These are phyloP conservation scores for Gautieria morchelliformis DNA, from an alignment of 768 basidiomycete species.

Conservation along the genomic window DNA sequence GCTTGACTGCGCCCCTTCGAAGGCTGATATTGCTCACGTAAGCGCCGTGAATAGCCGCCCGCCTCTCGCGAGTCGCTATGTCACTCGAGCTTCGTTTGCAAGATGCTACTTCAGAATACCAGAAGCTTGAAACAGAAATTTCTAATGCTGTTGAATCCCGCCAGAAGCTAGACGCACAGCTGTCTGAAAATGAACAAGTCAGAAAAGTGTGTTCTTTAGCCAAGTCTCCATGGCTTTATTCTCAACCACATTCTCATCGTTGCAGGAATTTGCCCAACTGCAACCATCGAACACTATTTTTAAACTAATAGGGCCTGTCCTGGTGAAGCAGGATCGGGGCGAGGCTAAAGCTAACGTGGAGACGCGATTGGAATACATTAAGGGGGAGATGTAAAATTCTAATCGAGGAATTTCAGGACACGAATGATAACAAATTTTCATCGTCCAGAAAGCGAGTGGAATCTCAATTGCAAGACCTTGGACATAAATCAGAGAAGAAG, in stretches of 20 bases:
- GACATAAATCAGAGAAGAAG: conserved; percentile 69
- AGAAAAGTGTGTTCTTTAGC: conserved; percentile 50
- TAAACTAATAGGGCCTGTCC: conserved; percentile 85
- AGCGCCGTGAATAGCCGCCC: neutral
- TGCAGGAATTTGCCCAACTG: conserved; percentile 73
- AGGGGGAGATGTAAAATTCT: conserved; percentile 66
- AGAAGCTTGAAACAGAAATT: conserved; percentile 72
- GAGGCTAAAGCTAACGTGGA: conserved; percentile 87
- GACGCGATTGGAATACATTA: conserved; percentile 84
- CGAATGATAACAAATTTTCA: conserved; percentile 1
- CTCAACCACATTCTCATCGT: neutral
- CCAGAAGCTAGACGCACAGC: conserved; percentile 82
- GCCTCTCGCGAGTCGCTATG: neutral
- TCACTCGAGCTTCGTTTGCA: conserved; percentile 3
- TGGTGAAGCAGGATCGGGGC: conserved; percentile 78
- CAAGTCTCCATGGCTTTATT: neutral
- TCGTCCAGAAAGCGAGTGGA: conserved; percentile 65
- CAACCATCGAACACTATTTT: conserved; percentile 73
- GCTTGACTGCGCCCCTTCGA: neutral
- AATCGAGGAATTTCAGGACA: neutral
- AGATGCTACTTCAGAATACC: conserved; percentile 48
- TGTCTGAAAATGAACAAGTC: conserved; percentile 86
- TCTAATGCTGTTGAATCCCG: conserved; percentile 65
- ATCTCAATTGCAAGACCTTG: conserved; percentile 67
- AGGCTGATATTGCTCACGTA: neutral